Conservation (phyloP, 2,329 filamentous ascomycete genomes). For the Venturiaceae sp. region DNA sequence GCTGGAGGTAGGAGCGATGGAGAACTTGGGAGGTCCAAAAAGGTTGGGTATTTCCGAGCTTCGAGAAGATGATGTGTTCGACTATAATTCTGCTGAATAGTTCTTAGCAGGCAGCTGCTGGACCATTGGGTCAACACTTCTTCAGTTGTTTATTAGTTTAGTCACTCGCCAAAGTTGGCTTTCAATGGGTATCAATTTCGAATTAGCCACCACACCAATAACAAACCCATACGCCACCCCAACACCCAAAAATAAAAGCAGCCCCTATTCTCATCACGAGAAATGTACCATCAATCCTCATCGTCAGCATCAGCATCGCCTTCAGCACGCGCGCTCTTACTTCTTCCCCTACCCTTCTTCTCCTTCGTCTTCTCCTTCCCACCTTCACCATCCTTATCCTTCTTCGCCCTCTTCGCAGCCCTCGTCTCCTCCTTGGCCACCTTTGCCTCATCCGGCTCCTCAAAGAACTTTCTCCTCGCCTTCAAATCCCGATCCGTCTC, state of each 20-base stretch:
- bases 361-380: constrained; percentile 17
- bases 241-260: neutral
- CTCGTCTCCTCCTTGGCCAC: constrained; percentile 35
- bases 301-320: neutral
- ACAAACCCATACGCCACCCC: neutral
- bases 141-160: too few species aligned
- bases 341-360: constrained; percentile 18
- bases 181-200: neutral
- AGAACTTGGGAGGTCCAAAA: too few species aligned
- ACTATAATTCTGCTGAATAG: too few species aligned
- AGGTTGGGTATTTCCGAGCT: too few species aligned
- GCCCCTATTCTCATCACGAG: neutral
- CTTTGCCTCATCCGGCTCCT: constrained; percentile 55
- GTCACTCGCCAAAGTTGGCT: too few species aligned
- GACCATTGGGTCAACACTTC: too few species aligned
- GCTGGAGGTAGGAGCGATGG: too few species aligned
- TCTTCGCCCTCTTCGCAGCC: constrained; percentile 21
- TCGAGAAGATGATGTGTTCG: too few species aligned
- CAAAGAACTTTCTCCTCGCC: constrained; percentile 66
- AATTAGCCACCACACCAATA: neutral
- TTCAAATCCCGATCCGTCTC: constrained; percentile 84
- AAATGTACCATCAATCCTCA: neutral
- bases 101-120: too few species aligned
- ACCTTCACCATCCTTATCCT: constrained; percentile 4
- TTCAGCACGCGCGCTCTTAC: constrained; percentile 20